Percentiles rank a stretch among this genome's conserved stretches.
phyloP scores from a whole-genome alignment of 2,329 filamentous ascomycete species.

The Colletotrichum tamarilloi region DNA sequence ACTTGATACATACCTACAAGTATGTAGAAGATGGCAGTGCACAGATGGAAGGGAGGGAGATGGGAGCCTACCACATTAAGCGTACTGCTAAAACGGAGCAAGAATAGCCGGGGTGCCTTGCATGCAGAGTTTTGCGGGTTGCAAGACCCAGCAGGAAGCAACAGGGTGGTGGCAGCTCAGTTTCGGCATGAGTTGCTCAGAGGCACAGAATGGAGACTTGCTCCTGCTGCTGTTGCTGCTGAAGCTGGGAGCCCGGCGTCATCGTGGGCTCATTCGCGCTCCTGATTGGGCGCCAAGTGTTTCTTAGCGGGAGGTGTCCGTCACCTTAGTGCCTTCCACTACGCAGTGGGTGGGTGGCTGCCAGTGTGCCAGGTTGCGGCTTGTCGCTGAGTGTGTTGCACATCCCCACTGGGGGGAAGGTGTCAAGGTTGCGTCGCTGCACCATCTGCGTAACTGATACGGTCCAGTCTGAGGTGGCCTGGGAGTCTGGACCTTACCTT shows the following conservation, averaged over 20 bases:
- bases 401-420: background rate
- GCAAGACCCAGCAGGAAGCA: background rate
- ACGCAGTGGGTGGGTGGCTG: background rate
- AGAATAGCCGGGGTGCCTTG: slow-evolving; percentile 32
- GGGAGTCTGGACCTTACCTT: background rate
- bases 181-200: slow-evolving; percentile 24
- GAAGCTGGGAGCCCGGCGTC: background rate
- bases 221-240: too few relatives aligned
- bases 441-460: slow-evolving; percentile 17
- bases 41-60: background rate
- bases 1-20: background rate
- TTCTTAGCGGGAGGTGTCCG: background rate
- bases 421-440: background rate
- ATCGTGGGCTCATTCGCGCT: slow-evolving; percentile 13
- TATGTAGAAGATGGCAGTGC: background rate
- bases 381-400: background rate
- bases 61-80: background rate
- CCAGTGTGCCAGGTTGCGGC: background rate
- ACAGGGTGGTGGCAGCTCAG: background rate
- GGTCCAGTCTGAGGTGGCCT: slow-evolving; percentile 13
- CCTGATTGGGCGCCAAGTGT: slow-evolving; percentile 14
- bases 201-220: background rate
- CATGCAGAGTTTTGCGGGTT: slow-evolving; percentile 25
- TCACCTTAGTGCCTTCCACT: background rate
- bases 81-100: background rate